Conservation (phyloP, 2,329 filamentous ascomycete species). For the Sclerotinia glacialis region DNA sequence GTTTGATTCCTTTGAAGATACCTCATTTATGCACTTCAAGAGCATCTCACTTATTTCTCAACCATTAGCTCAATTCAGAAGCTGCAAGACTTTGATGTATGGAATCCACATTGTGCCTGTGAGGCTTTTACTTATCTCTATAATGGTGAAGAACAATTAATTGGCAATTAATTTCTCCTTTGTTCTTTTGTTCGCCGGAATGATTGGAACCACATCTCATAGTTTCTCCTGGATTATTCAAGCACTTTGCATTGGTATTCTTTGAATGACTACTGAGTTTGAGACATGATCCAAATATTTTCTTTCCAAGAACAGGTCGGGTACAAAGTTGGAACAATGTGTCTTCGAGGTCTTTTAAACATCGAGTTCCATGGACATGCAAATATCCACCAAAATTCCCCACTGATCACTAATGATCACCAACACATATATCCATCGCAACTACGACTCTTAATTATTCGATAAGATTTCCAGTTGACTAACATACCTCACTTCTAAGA, state of each 20-base stretch:
- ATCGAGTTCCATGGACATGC: neutral
- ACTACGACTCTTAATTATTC: neutral
- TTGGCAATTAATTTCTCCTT: neutral
- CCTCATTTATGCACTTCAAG: conserved; percentile 1
- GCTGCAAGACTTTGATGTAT: conserved; percentile 7
- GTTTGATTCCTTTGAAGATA: conserved; percentile 14
- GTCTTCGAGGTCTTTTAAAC: neutral
- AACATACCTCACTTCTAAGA: neutral
- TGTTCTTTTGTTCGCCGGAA: neutral
- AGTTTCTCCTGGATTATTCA: neutral
- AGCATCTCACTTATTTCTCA: conserved; percentile 6
- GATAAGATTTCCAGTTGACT: neutral
- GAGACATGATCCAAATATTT: neutral
- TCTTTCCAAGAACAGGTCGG: neutral
- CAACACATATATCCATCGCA: neutral
- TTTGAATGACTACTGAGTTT: neutral
- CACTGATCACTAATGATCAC: no score
- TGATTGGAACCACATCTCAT: neutral
- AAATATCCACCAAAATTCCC: neutral
- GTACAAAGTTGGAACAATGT: neutral
- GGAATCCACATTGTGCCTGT: neutral
- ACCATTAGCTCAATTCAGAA: conserved; percentile 14
- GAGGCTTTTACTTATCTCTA: neutral
- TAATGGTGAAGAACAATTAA: neutral
- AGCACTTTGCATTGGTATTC: neutral